phyloP scores from a whole-genome alignment of 2,329 filamentous ascomycete species.

The Dactylellina parvicollis region DNA sequence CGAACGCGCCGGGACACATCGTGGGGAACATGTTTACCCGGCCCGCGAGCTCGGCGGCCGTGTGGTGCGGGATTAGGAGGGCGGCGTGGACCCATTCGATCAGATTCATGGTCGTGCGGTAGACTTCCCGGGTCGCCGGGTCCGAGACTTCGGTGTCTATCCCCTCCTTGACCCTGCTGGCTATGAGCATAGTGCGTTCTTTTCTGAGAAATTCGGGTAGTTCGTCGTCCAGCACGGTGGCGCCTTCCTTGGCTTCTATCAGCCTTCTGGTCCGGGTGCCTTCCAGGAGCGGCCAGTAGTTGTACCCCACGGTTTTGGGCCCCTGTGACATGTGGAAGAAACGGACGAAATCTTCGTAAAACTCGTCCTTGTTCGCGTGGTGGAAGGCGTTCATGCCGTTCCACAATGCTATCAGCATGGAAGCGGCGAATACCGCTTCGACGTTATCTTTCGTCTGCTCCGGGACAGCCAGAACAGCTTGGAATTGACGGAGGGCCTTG shows the following conservation, averaged over 20 bases:
- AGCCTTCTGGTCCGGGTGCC: conserved; percentile 26
- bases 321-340: conserved; percentile 50
- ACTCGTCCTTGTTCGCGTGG: conserved; percentile 47
- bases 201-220: conserved; percentile 40
- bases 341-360: conserved; percentile 47
- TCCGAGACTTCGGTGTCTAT: conserved; percentile 34
- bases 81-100: conserved; percentile 54
- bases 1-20: conserved; percentile 46
- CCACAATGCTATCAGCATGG: conserved; percentile 52
- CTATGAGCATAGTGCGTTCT: conserved; percentile 41
- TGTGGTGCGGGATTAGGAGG: conserved; percentile 17
- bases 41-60: conserved; percentile 26
- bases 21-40: conserved; percentile 50
- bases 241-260: conserved; percentile 42
- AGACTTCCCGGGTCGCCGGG: conserved; percentile 23
- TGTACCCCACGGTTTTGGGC: conserved; percentile 34
- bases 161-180: conserved; percentile 35
- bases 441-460: conserved; percentile 21
- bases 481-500: conserved; percentile 33
- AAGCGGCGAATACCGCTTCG: conserved; percentile 41
- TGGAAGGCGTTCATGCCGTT: conserved; percentile 53
- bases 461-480: conserved; percentile 31
- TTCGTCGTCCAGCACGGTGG: conserved; percentile 44
- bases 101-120: conserved; percentile 32
- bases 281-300: conserved; percentile 35